phyloP scores from a whole-genome alignment of 805 yeast species.

The Ogataea minuta region DNA sequence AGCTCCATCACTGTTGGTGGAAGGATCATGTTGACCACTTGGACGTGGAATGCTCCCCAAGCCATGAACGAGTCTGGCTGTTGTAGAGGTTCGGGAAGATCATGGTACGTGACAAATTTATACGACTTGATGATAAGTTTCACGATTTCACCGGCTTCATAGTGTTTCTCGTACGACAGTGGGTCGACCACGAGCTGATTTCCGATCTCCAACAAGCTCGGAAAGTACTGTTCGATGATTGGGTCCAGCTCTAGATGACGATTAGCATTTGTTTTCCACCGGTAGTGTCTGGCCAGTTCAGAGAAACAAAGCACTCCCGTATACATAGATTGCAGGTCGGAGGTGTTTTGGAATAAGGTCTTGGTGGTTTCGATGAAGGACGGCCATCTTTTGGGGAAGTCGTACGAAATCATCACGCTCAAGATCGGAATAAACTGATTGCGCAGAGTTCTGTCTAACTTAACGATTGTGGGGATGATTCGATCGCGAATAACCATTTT shows the following conservation, averaged over 20 bases:
- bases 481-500: constrained; percentile 70
- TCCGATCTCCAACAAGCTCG: constrained; percentile 65
- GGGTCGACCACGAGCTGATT: constrained; percentile 45
- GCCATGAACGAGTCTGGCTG: constrained; percentile 46
- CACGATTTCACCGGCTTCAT: constrained; percentile 63
- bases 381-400: constrained; percentile 50
- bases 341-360: constrained; percentile 41
- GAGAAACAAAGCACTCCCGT: constrained; percentile 75
- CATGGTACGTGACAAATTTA: constrained; percentile 78
- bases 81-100: constrained; percentile 70
- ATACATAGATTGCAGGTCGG: constrained; percentile 43
- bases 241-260: constrained; percentile 54
- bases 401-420: constrained; percentile 45
- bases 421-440: constrained; percentile 54
- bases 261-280: constrained; percentile 68
- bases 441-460: constrained; percentile 41
- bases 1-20: constrained; percentile 52
- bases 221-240: constrained; percentile 62
- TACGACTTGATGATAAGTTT: constrained; percentile 73
- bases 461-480: constrained; percentile 60
- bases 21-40: constrained; percentile 55
- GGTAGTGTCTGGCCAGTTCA: constrained; percentile 70
- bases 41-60: constrained; percentile 80
- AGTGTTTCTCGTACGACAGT: constrained; percentile 22
- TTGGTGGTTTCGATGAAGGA: constrained; percentile 48